Base-by-base conservation (phyloP, 306 rosid genomes). In the Heteromeles arbutifolia region DNA sequence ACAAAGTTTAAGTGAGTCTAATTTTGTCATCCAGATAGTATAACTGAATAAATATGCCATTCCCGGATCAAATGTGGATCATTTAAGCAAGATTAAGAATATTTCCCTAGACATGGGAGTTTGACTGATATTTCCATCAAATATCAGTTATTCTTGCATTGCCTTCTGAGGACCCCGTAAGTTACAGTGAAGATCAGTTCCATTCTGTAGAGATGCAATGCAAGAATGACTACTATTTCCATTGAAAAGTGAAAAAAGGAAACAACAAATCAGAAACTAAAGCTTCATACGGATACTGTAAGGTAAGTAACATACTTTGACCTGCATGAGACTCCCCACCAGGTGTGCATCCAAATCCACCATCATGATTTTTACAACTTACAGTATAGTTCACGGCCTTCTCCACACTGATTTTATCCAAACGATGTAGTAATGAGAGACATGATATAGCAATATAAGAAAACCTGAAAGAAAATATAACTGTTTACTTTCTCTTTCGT, bases 321-420 rank as follows among this genome's bases (percentile, higher is more conserved):
- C 96, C 93, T 10, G 96, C 82, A 82, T 94, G 98, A 74, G 98
- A 94, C 84, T 94, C 97, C 66, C 92, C 96, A 72, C 96, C 97
- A 65, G 96, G 96, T 19, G 88, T 86, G 89, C 95, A 83, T 78
- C 97, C 98, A 76, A 94, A 95, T 73, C 97, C 97, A n/a, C 96
- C 96, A 74, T 90, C 96, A 86, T 90, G 87, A 80, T 92, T 94
- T 87, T 82, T 92, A 86, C 97, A 92, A 81, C 97, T 90, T 66
- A 92, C 50, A 50, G 89, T 85, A 65, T 86, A 94, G 80, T 83
- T 83, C 82, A 92, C 97, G 18, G 93, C 96, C 81, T 88, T 94
- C 82, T 90, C 95, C 74, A 94, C 92, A 74, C 92, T 85, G 74
- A 92, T 83, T 86, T 83, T 88, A 48, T 94, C 88, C 90, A 90